Evolutionary conservation across 805 yeast genomes (phyloP), one percentile per base, ranked within the genome.

Genomic region (Candida morakotiae): DNA sequence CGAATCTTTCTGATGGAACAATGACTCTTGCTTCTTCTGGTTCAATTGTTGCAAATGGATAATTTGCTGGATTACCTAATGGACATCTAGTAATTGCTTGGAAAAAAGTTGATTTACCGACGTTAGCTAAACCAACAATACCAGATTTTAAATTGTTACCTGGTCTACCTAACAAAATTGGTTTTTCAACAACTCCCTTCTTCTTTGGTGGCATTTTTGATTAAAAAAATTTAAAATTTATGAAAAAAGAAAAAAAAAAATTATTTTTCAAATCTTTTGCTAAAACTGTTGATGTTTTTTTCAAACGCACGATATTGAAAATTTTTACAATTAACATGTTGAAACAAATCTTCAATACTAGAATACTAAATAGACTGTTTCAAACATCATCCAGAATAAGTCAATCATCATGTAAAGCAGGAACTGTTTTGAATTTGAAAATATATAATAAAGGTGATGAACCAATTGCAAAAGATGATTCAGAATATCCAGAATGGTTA

Each of bases 11-110:
- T 43, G 95, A 86, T 53, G 96, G 96, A 43, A 93, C 98, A 48
- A 81, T 79, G 38, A 91, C 96, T 60, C 95, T 80, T 32, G 98
- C 96, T 70, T 91, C 96, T 69, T 93, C 98, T 38, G 98, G 98
- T 52, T 91, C 96, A 59, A 87, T 87, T 39, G 98, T 91, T 29
- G 98, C 98, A 60, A 87, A 91, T 18, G 98, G 98, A 62, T 89
- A 91, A 64, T 91, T 91, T 41, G 98, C 98, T 39, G 98, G 98
- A 69, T 77, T 88, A 45, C 98, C 98, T 49, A 93, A 70, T 33
- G 89, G 87, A 50, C 89, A 87, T 66, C 82, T 80, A 39, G 98
- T 91, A 56, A 93, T 84, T 39, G 96, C 96, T 67, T 93, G 98
- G 79, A 91, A 91, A 64, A 91, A 88, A 6, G 98, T 91, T 10